phyloP scores from a whole-genome alignment of 129 eudicot genomes.

The Kitagawia praeruptora region DNA sequence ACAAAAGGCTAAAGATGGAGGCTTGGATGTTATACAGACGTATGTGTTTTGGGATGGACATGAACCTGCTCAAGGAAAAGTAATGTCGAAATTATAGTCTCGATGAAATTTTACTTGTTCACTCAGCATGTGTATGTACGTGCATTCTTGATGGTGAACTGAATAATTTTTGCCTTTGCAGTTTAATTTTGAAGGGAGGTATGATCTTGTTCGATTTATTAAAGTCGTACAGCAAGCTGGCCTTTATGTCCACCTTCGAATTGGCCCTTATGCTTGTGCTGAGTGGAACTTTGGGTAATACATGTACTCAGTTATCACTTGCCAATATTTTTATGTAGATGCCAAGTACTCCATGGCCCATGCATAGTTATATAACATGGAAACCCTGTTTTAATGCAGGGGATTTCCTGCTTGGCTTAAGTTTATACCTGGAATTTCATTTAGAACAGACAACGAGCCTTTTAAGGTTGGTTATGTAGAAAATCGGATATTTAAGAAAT shows the following conservation, averaged over 20 bases:
- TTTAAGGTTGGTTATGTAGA: constrained; percentile 52
- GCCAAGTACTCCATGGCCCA: neutral
- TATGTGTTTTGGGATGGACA: constrained; percentile 98
- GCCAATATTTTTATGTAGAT: neutral
- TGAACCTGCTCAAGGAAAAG: constrained; percentile 89
- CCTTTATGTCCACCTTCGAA: constrained; percentile 75
- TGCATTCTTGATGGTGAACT: neutral
- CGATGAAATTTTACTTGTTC: neutral
- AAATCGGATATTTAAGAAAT: constrained; percentile 5
- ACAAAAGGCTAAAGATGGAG: constrained; percentile 89
- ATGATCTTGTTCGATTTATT: constrained; percentile 75
- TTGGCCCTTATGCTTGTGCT: constrained; percentile 89
- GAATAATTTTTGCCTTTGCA: constrained; percentile 19
- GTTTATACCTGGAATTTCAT: constrained; percentile 83
- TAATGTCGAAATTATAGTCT: constrained; percentile 12
- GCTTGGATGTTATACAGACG: constrained; percentile 94
- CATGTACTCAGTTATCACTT: neutral
- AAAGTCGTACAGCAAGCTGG: constrained; percentile 75
- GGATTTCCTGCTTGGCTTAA: constrained; percentile 98
- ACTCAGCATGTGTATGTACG: neutral
- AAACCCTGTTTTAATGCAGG: constrained; percentile 41
- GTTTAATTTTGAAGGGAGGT: constrained; percentile 82
- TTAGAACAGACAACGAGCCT: constrained; percentile 90
- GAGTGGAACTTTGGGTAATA: constrained; percentile 96
- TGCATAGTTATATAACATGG: no score